Percentiles rank a stretch among this genome's conserved stretches.
Evolutionary conservation across 2,329 filamentous ascomycete genomes (phyloP).

Genomic region (Botrytis fabae): DNA sequence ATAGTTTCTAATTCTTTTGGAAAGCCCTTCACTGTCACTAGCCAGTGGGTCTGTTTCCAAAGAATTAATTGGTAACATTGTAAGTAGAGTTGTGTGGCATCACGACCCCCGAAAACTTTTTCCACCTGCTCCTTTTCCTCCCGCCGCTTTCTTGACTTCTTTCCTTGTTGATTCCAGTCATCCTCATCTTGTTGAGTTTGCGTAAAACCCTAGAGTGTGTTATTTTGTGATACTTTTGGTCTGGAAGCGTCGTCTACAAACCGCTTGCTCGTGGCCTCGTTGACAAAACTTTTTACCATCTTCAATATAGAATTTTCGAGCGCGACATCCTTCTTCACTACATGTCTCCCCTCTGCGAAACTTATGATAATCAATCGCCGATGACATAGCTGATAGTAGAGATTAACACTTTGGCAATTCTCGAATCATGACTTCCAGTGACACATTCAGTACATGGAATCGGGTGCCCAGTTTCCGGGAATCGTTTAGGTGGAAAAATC

Average conservation of each 20-base stretch:
- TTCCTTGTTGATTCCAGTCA: conserved; percentile 63
- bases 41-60: conserved; percentile 74
- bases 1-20: conserved; percentile 74
- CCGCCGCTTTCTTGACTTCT: conserved; percentile 55
- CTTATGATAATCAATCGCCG: conserved; percentile 39
- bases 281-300: conserved; percentile 66
- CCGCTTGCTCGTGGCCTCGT: conserved; percentile 64
- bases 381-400: conserved; percentile 34
- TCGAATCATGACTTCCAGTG: not conserved
- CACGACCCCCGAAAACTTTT: conserved; percentile 61
- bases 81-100: conserved; percentile 76
- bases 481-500: not conserved
- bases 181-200: conserved; percentile 63
- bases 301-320: conserved; percentile 57
- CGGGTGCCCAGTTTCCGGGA: not conserved
- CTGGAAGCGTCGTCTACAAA: conserved; percentile 35
- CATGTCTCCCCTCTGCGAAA: conserved; percentile 51
- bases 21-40: conserved; percentile 66
- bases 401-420: not conserved
- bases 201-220: conserved; percentile 37
- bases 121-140: conserved; percentile 60
- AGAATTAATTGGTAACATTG: conserved; percentile 83
- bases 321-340: conserved; percentile 61
- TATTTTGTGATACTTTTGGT: conserved; percentile 25
- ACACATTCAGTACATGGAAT: not conserved